These are phyloP conservation scores for Hirsutella thompsonii DNA, from an alignment of 2,329 filamentous ascomycete species.

Conservation along the genomic window DNA sequence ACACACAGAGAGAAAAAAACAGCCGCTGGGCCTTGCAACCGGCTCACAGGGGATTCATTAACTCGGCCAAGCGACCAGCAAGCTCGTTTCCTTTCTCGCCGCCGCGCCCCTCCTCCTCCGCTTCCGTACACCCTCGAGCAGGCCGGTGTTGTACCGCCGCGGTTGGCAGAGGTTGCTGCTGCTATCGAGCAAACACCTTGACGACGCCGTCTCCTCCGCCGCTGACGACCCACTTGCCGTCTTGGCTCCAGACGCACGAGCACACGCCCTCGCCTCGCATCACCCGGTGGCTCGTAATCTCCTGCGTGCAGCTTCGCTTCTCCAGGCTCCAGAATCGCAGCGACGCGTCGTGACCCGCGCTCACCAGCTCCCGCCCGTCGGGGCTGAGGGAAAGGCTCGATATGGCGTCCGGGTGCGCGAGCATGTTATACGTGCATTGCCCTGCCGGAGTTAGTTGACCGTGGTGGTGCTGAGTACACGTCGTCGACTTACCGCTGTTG, in stretches of 20 bases:
- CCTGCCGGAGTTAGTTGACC: conserved; percentile 39
- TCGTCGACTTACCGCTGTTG: conserved; percentile 76
- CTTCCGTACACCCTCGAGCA: too few relatives aligned
- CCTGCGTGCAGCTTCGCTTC: conserved; percentile 88
- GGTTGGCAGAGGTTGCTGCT: too few relatives aligned
- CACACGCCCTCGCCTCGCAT: conserved; percentile 97
- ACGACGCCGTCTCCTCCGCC: conserved; percentile 91
- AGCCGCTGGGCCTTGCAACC: neutral
- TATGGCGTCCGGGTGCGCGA: conserved; percentile 88
- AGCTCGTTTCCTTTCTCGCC: neutral
- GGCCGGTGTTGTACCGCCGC: too few relatives aligned
- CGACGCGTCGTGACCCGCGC: conserved; percentile 88
- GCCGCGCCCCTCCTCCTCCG: too few relatives aligned
- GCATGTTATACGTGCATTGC: conserved; percentile 98
- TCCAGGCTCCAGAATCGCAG: conserved; percentile 96
- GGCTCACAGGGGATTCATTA: neutral
- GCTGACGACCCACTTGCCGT: conserved; percentile 88
- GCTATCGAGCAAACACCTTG: conserved; percentile 65
- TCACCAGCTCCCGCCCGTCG: conserved; percentile 87
- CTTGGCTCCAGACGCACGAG: conserved; percentile 87
- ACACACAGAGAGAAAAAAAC: too few relatives aligned
- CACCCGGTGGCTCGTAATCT: conserved; percentile 82
- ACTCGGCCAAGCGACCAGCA: neutral
- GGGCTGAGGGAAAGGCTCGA: conserved; percentile 85
- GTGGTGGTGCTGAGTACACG: neutral